Evolutionary conservation across 176 grass and related monocot genomes (phyloP), one percentile per base, ranked within the genome.

Genomic region (Carex myosuroides): DNA sequence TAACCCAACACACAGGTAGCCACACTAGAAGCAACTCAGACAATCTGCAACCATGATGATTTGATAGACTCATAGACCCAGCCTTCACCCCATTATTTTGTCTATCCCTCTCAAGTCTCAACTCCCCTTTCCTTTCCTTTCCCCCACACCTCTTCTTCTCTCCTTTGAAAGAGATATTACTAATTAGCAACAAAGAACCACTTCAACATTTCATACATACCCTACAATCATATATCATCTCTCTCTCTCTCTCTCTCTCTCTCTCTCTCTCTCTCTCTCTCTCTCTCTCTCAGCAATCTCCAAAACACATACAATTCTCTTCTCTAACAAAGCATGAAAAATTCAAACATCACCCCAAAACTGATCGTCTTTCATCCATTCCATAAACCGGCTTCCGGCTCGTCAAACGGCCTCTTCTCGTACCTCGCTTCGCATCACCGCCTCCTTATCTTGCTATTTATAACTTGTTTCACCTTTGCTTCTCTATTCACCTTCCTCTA

Each of bases 381-480:
- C 48, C 2, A 85, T 35, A 33, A 63, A 52, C 53, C 62, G 76
- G 11, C 70, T 14, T 55, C 84, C 83, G 74, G 87, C 69, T 88
- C 79, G 60, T 78, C 88, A 85, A 79, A 79, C 85, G 84, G 32
- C 90, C 79, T 80, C 82, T 74, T 57, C 87, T 39, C 88, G 64
- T 79, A 74, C 84, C 56, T 90, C 54, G 58, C 63, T 2, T 83
- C 79, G 5, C 53, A 86, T 86, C 88, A 85, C 70, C 94, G 92
- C 35, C 83, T 93, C 26, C 70, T 60, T 52, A 78, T 97, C 16
- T 39, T 91, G 6, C 46, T 85, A 60, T 84, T 94, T 81, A 69
- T 94, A 63, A 91, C 63, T 77, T 94, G 91, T 88, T 92, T 94
- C 80, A 85, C 90, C 59, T 91, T 97, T 56, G 92, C 94, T 16